Base-by-base conservation (phyloP, 805 yeast genomes). In the Candida railenensis region DNA sequence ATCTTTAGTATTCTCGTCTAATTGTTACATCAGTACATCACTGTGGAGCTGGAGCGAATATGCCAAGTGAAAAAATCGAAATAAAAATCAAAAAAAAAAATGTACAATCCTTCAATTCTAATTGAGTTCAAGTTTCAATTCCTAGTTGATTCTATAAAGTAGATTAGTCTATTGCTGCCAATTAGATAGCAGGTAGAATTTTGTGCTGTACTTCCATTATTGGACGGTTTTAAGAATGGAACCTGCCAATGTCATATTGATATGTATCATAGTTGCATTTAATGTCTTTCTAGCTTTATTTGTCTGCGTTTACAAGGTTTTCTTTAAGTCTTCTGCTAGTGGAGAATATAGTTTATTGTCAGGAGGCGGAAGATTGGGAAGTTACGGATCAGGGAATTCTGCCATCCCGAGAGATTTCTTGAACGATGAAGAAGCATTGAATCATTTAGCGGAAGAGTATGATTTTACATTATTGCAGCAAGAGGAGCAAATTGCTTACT, bases 401-500 rank as follows among this genome's bases (percentile, higher is more conserved):
- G 14, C 43, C 22, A 54, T 70, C 2, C 76, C 75, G 16, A 59
- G 56, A 16, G 76, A 65, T 45, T 71, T 67, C 48, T 49, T 71
- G 20, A 69, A 71, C 47, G 76, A 71, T 50, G 74, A 70, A 43
- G 75, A 69, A 46, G 45, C 68, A 3, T 57, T 72, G 32, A 46
- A 44, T 15, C 63, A 59, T 14, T 58, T 72, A 43, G 67, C 71
- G 3, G 67, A 69, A 14, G 69, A 67, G 37, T 69, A 54, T 49
- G 72, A 69, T 44, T 69, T 63, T 51, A 57, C 65, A 3, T 49
- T 52, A 15, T 55, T 72, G 12, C 62, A 73, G 1, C 76, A 76
- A 3, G 76, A 71, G 47, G 77, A 72, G 44, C 76, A 70, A 53
- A 43, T 56, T 4, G 57, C 67, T 11, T 71, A 63, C 48, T 44